Percentiles rank a stretch among this genome's conserved stretches.
Evolutionary conservation across 2,329 filamentous ascomycete genomes (phyloP).

Genomic region (Aspergillus intermedius): DNA sequence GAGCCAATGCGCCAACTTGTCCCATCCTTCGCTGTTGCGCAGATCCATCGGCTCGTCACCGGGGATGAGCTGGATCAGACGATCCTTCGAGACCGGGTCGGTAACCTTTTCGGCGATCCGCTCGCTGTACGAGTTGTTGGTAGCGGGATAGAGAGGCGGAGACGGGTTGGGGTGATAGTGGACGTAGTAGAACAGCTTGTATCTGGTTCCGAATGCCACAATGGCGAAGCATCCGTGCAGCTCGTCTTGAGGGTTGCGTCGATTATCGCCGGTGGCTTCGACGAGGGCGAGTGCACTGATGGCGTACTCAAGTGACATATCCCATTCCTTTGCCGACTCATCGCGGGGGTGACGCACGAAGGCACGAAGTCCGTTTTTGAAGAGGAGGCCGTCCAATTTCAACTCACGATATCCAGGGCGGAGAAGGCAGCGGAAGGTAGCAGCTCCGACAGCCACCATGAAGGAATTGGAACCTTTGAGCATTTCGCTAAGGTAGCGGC

Average conservation of each 20-base stretch:
- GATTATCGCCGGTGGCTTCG: neutral
- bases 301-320: slow-evolving; percentile 4
- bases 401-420: slow-evolving; percentile 9
- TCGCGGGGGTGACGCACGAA: slow-evolving; percentile 8
- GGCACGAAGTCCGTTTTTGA: slow-evolving; percentile 5
- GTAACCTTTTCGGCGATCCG: slow-evolving; percentile 6
- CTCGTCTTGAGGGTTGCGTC: neutral
- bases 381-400: slow-evolving; percentile 1
- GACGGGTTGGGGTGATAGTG: neutral
- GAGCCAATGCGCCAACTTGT: slow-evolving; percentile 9
- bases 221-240: slow-evolving; percentile 6
- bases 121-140: neutral
- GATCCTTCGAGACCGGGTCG: slow-evolving; percentile 6
- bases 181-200: slow-evolving; percentile 14
- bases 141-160: neutral
- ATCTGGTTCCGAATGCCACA: slow-evolving; percentile 8
- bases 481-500: slow-evolving; percentile 4
- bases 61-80: slow-evolving; percentile 9
- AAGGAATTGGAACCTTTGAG: neutral
- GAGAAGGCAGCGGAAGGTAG: slow-evolving; percentile 6
- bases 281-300: slow-evolving; percentile 2
- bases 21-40: slow-evolving; percentile 2
- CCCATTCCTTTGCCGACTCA: slow-evolving; percentile 11
- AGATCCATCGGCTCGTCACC: slow-evolving; percentile 7
- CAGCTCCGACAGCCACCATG: neutral